Base-by-base conservation (phyloP, 2,329 filamentous ascomycete species). In the Chrysoporthe austroafricana region DNA sequence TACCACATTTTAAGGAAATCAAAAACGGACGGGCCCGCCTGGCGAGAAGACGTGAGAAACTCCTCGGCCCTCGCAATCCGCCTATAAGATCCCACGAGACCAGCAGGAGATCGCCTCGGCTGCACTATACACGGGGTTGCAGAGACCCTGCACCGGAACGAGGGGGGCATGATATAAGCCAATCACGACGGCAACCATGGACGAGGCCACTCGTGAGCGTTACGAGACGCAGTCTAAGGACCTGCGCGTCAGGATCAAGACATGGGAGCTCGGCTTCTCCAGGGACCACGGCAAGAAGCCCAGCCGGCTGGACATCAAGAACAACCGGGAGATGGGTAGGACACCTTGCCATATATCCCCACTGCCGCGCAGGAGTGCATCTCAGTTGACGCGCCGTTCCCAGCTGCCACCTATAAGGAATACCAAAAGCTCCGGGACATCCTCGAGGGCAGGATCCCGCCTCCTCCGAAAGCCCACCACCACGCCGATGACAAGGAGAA, bases 361-460 rank as follows among this genome's bases (percentile, higher is more conserved):
- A 9, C 36, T 39, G 36, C 36, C 36, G 36, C 36, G 4, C 18
- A 43, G 48, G 21, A 16, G 8, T 18, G 4, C 13, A 8, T 43
- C 16, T 36, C 62, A 39, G 52, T 62, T 67, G n/a, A 9, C 11
- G 26, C 39, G 62, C 32, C 57, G 11, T 46, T 34, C 42, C 50
- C 72, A 91, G 90, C 89, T 48, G 83, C 82, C 59, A 94, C 93
- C 75, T 95, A 95, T 78, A 93, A 91, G 76, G 85, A 91, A 70
- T 94, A 94, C 78, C 89, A 90, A 76, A 88, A 85, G 71, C 76
- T 90, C 63, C 85, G 90, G 70, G 84, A 88, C 73, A 82, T 87
- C 58, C 79, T 89, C 68, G 77, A 84, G 1, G 86, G 87, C 67
- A 89, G 88, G 74, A 70, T 81, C 62, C 76, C 77, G 9, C 78